Conservation (phyloP, 2,329 filamentous ascomycete genomes). For the Juglanconis oblonga region DNA sequence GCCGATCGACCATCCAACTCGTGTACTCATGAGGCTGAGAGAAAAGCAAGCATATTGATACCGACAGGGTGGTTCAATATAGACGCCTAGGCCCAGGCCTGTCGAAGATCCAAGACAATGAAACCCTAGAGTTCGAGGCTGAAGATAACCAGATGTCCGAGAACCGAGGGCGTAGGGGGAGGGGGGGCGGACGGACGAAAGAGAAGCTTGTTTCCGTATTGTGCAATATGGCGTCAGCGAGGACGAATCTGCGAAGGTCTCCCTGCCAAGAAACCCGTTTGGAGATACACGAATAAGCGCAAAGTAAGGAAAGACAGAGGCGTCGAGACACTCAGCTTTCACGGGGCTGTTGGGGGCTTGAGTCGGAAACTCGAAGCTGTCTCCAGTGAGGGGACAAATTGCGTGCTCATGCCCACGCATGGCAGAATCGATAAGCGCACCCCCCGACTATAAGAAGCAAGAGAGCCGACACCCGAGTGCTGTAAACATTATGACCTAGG, state of each 20-base stretch:
- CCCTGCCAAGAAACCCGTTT: not conserved
- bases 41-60: too few relatives aligned
- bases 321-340: not conserved
- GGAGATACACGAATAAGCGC: constrained; percentile 2
- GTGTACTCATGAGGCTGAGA: too few relatives aligned
- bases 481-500: not conserved
- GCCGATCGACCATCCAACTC: too few relatives aligned
- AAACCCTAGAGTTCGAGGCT: too few relatives aligned
- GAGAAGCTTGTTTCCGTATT: not conserved
- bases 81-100: too few relatives aligned
- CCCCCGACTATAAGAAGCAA: not conserved
- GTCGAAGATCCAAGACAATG: too few relatives aligned
- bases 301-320: not conserved
- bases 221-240: constrained; percentile 18
- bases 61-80: too few relatives aligned
- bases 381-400: not conserved
- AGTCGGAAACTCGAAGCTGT: not conserved
- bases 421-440: constrained; percentile 17
- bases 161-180: not conserved
- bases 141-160: not conserved
- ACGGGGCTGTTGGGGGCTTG: not conserved
- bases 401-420: constrained; percentile 15
- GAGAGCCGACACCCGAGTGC: constrained; percentile 1
- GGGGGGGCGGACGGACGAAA: not conserved
- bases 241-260: not conserved